Evolutionary conservation across 345 rosid genomes (phyloP), one percentile per base, ranked within the genome.

Genomic region (Erysimum cheiranthoides): DNA sequence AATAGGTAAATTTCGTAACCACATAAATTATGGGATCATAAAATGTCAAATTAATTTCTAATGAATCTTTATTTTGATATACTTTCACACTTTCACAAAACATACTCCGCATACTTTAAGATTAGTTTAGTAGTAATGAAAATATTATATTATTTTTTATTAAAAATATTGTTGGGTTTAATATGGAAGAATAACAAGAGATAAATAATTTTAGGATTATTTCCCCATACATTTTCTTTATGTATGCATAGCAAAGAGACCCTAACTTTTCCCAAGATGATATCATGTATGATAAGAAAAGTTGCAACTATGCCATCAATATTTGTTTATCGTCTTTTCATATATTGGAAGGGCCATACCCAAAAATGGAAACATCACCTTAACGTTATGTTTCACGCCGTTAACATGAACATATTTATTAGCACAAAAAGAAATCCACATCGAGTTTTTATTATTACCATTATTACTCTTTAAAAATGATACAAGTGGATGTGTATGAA

Each of bases 261-360:
- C 35, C 21, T 13, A 66, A 4, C 58, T 35, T 49, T 3, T 66
- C 13, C 45, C 58, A 49, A 66, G 49, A 61, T 21, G 11, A 43
- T 43, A 43, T 43, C 25, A 43, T 63, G 27, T 62, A 13, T 5
- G 25, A 3, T 13, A 5, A 5, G 10, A 38, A n/a, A 14, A 10
- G 25, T 9, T n/a, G 46, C n/a, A 53, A 39, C 31, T 9, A 28
- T 32, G 18, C 35, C 46, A 31, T 38, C 63, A 63, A 54, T 34
- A 6, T 10, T 10, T 34, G 47, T 54, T 54, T 73, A 25, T 73
- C 5, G 77, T 36, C 77, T 42, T 73, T 73, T 73, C 70, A 16
- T 47, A 17, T 2, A 31, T 30, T 54, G 34, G 49, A 65, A 28
- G 71, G 64, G 66, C 5, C 65, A 57, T 53, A 11, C 46, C 36